These are phyloP conservation scores for Epichloe sylvatica DNA, from an alignment of 2,329 filamentous ascomycete species.

Conservation along the genomic window DNA sequence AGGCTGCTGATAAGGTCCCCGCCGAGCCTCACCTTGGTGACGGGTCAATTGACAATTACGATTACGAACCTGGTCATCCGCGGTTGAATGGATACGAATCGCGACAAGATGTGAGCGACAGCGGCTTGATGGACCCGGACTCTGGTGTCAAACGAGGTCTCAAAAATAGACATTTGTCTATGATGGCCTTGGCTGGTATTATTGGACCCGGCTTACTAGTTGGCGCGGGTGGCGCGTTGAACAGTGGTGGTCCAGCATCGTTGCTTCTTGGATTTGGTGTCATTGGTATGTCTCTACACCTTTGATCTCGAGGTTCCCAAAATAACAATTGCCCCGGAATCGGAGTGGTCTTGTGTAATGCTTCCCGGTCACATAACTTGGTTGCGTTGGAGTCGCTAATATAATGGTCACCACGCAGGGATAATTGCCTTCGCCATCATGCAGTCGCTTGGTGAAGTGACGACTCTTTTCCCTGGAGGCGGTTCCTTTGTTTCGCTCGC, in stretches of 20 bases:
- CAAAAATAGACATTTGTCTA: slow-evolving; percentile 52
- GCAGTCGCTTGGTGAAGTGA: slow-evolving; percentile 62
- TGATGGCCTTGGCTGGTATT: slow-evolving; percentile 50
- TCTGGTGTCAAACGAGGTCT: slow-evolving; percentile 55
- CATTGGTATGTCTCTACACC: slow-evolving; percentile 31
- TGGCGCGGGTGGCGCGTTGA: slow-evolving; percentile 55
- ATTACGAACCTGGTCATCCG: slow-evolving; percentile 5
- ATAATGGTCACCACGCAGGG: slow-evolving; percentile 12
- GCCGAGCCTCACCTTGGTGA: slow-evolving; percentile 2
- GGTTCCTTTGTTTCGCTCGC: slow-evolving; percentile 59
- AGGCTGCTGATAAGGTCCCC: background rate
- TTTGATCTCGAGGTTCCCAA: too few species aligned
- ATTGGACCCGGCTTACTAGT: slow-evolving; percentile 60
- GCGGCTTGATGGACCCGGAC: slow-evolving; percentile 40
- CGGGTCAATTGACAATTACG: slow-evolving; percentile 9
- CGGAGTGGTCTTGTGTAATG: background rate
- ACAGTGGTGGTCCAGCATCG: slow-evolving; percentile 55
- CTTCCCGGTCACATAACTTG: background rate
- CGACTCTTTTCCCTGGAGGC: slow-evolving; percentile 56
- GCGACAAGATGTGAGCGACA: slow-evolving; percentile 15
- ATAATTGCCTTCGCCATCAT: slow-evolving; percentile 55
- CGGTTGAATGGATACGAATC: slow-evolving; percentile 9
- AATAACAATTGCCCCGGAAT: background rate
- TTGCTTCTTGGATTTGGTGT: slow-evolving; percentile 60
- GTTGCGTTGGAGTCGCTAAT: background rate